Evolutionary conservation across 176 grass and related monocot species (phyloP).

Genomic region (Cenchrus americanus): DNA sequence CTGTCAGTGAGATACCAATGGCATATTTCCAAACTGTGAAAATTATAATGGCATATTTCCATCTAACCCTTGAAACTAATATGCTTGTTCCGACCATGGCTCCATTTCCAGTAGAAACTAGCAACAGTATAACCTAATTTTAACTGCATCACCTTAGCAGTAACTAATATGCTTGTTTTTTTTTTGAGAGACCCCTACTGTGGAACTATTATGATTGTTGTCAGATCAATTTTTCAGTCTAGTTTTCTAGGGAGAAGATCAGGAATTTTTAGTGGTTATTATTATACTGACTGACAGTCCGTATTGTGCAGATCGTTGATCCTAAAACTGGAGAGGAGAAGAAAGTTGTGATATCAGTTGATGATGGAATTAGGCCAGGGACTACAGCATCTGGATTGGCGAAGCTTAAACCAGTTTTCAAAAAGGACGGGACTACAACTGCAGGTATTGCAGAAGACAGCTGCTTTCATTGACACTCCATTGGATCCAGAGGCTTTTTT

Average conservation of each 20-base stretch:
- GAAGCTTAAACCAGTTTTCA: conserved; percentile 94
- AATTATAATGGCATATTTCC: too few species aligned
- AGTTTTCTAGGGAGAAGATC: background rate
- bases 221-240: background rate
- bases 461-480: background rate
- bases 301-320: conserved; percentile 64
- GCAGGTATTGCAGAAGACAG: conserved; percentile 61
- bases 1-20: too few species aligned
- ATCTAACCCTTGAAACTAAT: background rate
- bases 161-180: background rate
- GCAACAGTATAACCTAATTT: background rate
- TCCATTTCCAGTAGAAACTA: background rate
- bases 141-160: background rate
- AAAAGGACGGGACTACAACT: conserved; percentile 93
- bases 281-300: background rate
- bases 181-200: too few species aligned
- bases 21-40: too few species aligned
- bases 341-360: conserved; percentile 83
- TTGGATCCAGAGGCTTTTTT: background rate
- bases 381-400: conserved; percentile 67
- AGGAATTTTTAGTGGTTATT: background rate
- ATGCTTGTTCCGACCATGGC: too few species aligned
- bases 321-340: conserved; percentile 95
- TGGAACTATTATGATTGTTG: background rate
- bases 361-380: conserved; percentile 93